Base-by-base conservation (phyloP, 1,284 basidiomycete species). In the Trichosporon sp. region DNA sequence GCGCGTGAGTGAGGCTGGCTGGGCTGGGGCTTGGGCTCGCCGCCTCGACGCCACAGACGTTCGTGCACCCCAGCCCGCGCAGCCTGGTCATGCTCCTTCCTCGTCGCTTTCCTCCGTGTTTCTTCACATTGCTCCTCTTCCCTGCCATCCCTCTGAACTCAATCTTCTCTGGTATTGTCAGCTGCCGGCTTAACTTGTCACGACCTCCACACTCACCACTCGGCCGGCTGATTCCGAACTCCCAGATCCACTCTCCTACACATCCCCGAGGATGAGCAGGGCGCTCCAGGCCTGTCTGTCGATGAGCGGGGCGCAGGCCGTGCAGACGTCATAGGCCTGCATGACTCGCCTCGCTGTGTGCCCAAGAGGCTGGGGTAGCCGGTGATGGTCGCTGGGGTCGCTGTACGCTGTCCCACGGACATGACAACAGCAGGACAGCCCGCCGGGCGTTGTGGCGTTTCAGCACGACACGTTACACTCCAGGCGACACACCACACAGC, bases 1-100 rank as follows among this genome's bases (percentile, higher is more conserved):
- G 23, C 23, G 47, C 47, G 47, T 51, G 9, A 25, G 12, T 6
- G 11, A 42, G 47, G 47, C 47, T 34, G 34, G 12, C 34, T 5
- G 12, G 12, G 34, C 34, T 23, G 21, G 47, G 23, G 3, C 47
- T 51, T 21, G 18, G 47, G 21, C 47, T 51, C 21, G 18, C 18
- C 12, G 47, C 23, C 65, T 60, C 42, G 23, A 66, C 65, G 32
- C 65, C 65, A 60, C 35, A 58, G 65, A 56, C 65, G 23, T 35
- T 66, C 34, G 53, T 65, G 51, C 53, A 25, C 6, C 56, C n/a
- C n/a, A n/a, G n/a, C n/a, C n/a, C n/a, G n/a, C n/a, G n/a, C 44
- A 32, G 23, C 25, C 44, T 67, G 56, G 23, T 21, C 29, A n/a
- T 27, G 13, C n/a, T 34, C 29, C 44, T 51, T 25, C n/a, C 60